Base-by-base conservation (phyloP, 345 rosid genomes). In the Gossypium rotundifolium region DNA sequence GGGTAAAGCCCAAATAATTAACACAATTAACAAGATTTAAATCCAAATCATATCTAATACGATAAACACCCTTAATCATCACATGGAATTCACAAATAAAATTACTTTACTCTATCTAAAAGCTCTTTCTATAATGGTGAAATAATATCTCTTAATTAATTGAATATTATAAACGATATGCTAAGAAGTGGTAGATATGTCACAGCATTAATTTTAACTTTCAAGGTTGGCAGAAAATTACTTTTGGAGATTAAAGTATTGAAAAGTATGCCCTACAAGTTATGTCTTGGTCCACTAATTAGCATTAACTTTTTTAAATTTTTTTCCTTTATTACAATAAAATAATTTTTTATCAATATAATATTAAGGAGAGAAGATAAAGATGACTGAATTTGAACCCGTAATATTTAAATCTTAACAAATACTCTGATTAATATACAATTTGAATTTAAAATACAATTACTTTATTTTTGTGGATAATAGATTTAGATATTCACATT, bases 211-310 rank as follows among this genome's bases (percentile, higher is more conserved):
- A 52, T 53, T 29, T 52, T 52, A 4, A 33, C 5, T 51, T 52
- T 52, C n/a, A n/a, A 5, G 61, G 48, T 70, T 17, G 61, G 61
- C 12, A 53, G 16, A 70, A 17, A 52, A 5, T 51, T 70, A 17
- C 40, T 51, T 69, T 69, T 9, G 46, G 25, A 23, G 25, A 52
- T 29, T 51, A 69, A 69, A 69, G 23, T 51, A 16, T 49, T 5
- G 4, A 9, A 46, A 69, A 68, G 72, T 55, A 29, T 27, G 4
- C 23, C 22, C 70, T 12, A 8, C 53, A 44, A 65, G 22, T 17
- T 69, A 51, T 69, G 25, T 49, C 73, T 69, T 69, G 29, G 60
- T 17, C 60, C 73, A 69, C 73, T 69, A 9, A 51, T 69, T 69
- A 52, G 46, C 46, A 51, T 9, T 69, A 69, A 16, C 46, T 48